Evolutionary conservation across 495 filamentous ascomycete species (phyloP), one percentile per base, ranked within the genome.

Genomic region (Ramalina intermedia): DNA sequence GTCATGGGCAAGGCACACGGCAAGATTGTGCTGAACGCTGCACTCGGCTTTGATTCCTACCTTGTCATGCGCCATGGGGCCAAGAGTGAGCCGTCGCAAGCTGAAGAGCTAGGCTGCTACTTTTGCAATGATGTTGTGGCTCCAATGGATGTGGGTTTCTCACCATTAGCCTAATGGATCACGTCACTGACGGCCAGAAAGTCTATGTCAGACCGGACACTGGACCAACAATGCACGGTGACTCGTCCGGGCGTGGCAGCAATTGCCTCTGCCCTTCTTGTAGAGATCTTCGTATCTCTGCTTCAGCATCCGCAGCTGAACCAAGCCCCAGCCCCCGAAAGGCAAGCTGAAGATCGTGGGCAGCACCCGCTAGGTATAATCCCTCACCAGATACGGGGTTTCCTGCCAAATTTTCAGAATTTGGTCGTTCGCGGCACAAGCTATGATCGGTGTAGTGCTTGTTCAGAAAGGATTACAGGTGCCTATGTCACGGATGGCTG

Each of bases 61-160:
- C 87, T 98, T 16, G 87, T 94, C 33, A 96, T 98, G 91, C 75
- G 91, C 55, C 91, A 98, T 65, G 91, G 91, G 7, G 65, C 84
- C 13, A 64, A 63, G 45, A 50, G 53, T 17, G 43, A 55, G 12
- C 55, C 46, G 33, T 58, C 66, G 21, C 65, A 64, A 14, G 56
- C 67, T 37, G 48, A 66, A 41, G 82, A 87, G 50, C 72, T 96
- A 23, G 91, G 91, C 11, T 98, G 91, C 58, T 98, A 98, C 61
- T 98, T 96, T 63, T 98, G 91, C 68, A 96, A 93, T 59, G 91
- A 98, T 62, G 90, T 98, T 39, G 91, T 98, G 27, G 85, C 87
- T 39, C 91, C 91, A 24, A 83, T 81, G 54, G 88, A 98, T 67
- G 88, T 94, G 72, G 79, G 84, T 73, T 50, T 37, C 13, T 33